A percentile compares a stretch with the other conserved stretches of the same genome.
Conservation (phyloP, 1,284 basidiomycete species). For the Puccinia hordei region DNA sequence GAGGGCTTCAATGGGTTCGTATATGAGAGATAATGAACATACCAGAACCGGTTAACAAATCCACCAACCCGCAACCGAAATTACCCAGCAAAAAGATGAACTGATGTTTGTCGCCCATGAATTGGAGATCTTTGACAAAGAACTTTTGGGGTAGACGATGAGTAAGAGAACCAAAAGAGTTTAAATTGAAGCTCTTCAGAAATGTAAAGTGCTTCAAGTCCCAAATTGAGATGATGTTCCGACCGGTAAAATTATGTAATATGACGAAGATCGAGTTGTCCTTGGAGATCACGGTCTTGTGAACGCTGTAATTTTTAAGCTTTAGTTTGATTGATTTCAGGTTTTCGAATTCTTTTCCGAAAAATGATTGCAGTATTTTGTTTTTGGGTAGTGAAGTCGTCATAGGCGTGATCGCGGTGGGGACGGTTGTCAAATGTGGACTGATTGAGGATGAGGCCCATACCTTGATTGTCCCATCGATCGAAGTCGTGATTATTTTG, state of each 20-base stretch:
- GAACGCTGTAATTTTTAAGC: slow-evolving; percentile 13
- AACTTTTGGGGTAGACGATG: neutral
- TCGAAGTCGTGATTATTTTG: slow-evolving; percentile 60
- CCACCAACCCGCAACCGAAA: slow-evolving; percentile 9
- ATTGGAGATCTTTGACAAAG: neutral
- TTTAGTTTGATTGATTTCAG: slow-evolving; percentile 29
- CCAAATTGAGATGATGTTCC: slow-evolving; percentile 36
- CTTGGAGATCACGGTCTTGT: slow-evolving; percentile 12
- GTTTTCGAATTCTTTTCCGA: slow-evolving; percentile 21
- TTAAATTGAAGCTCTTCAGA: slow-evolving; percentile 17
- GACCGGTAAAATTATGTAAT: neutral
- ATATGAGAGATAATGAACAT: too few species aligned
- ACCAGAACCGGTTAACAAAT: slow-evolving; percentile 30
- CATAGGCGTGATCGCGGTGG: slow-evolving; percentile 7
- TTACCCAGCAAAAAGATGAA: slow-evolving; percentile 27
- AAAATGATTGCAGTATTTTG: neutral
- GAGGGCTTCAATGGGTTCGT: too few species aligned
- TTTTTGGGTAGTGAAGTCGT: slow-evolving; percentile 8
- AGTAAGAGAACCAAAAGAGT: neutral
- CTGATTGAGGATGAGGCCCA: slow-evolving; percentile 60
- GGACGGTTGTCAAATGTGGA: slow-evolving; percentile 56
- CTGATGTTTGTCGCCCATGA: slow-evolving; percentile 24
- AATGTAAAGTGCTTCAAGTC: slow-evolving; percentile 14
- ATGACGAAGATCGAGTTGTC: slow-evolving; percentile 28
- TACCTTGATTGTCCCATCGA: slow-evolving; percentile 61